phyloP scores from a whole-genome alignment of 305 asterid genomes.

The Solanum hybrid region DNA sequence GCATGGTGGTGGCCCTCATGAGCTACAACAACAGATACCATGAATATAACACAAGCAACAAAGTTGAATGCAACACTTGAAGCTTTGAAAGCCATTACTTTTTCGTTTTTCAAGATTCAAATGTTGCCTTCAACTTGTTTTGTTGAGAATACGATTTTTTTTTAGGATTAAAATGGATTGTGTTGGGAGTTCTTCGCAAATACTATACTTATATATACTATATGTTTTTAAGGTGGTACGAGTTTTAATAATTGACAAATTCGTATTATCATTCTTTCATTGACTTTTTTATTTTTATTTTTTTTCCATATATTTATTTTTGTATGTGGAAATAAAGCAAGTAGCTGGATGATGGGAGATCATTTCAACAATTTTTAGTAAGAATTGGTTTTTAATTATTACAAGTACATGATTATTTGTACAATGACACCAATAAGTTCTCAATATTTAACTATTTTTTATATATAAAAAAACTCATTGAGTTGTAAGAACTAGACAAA shows the following conservation, averaged over 20 bases:
- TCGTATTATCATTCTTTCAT: background rate
- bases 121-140: background rate
- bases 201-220: background rate
- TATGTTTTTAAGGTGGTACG: background rate
- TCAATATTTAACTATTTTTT: background rate
- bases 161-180: background rate
- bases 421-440: background rate
- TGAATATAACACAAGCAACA: slow-evolving; percentile 20
- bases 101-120: background rate
- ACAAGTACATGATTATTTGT: background rate
- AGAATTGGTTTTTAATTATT: background rate
- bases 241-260: no score
- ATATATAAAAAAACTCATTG: background rate
- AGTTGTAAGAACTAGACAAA: background rate
- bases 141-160: background rate
- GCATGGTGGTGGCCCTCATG: slow-evolving; percentile 34
- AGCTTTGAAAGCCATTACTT: slow-evolving; percentile 24
- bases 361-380: background rate
- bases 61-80: slow-evolving; percentile 1
- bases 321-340: background rate
- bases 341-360: background rate
- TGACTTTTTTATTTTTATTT: background rate
- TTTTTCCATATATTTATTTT: background rate
- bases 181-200: background rate
- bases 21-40: slow-evolving; percentile 20